Percentiles rank a stretch among this genome's conserved stretches.
phyloP scores from a whole-genome alignment of 345 rosid genomes.

The Boechera stricta region DNA sequence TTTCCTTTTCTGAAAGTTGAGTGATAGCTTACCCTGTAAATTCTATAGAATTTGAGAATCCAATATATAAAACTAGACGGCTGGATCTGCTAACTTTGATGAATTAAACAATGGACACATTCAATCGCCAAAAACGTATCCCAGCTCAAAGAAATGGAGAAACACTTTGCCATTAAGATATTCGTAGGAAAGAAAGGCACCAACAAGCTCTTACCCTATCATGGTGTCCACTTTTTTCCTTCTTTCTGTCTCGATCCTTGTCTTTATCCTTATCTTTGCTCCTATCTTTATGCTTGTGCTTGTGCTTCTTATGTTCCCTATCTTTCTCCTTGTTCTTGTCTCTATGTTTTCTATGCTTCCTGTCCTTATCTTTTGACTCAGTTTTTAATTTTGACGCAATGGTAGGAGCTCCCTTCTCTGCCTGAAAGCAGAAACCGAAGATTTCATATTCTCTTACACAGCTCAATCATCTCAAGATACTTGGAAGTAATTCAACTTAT shows the following conservation, averaged over 20 bases:
- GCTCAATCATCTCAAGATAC: constrained; percentile 13
- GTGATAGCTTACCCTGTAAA: constrained; percentile 2
- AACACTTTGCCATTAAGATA: not conserved
- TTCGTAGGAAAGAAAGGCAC: not conserved
- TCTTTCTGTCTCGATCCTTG: constrained; percentile 74
- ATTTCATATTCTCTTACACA: constrained; percentile 10
- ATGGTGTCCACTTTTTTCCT: constrained; percentile 68
- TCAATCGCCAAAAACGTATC: not conserved
- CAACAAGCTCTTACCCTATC: constrained; percentile 70
- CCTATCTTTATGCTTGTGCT: constrained; percentile 81
- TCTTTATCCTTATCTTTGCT: constrained; percentile 82
- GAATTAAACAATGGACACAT: constrained; percentile 4
- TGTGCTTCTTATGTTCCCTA: constrained; percentile 87
- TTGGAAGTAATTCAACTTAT: constrained; percentile 2
- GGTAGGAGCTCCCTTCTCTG: constrained; percentile 79
- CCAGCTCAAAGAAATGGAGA: not conserved
- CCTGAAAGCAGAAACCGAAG: constrained; percentile 46
- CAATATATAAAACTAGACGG: constrained; percentile 2
- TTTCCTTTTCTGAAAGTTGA: constrained; percentile 80
- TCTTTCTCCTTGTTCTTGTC: constrained; percentile 85
- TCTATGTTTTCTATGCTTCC: constrained; percentile 86
- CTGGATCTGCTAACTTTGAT: not conserved
- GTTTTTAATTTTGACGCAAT: constrained; percentile 69
- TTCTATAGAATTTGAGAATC: not conserved
- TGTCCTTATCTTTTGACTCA: constrained; percentile 76